Conservation (phyloP, 768 basidiomycete genomes). For the Agrocybe chaxingu region DNA sequence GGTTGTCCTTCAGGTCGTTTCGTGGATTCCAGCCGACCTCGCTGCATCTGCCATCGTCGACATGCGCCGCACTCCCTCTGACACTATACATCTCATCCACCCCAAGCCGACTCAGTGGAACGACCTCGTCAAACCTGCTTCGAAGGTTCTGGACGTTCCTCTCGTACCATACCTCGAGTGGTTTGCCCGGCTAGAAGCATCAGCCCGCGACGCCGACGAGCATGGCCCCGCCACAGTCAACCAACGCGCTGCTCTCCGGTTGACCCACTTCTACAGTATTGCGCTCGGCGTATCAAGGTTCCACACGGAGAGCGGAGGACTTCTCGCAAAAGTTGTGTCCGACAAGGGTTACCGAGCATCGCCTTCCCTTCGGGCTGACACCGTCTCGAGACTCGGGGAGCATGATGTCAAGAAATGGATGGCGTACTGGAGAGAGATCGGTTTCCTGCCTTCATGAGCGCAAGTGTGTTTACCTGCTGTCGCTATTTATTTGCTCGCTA, state of each 20-base stretch:
- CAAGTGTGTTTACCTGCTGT: background rate
- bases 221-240: background rate
- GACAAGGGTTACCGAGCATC: constrained; percentile 12
- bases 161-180: constrained; percentile 28
- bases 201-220: constrained; percentile 8
- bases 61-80: constrained; percentile 12
- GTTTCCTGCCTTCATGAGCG: constrained; percentile 10
- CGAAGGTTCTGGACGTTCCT: constrained; percentile 20
- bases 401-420: constrained; percentile 13
- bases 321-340: constrained; percentile 12
- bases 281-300: constrained; percentile 4
- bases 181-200: constrained; percentile 22
- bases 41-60: constrained; percentile 29
- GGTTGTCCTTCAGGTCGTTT: constrained; percentile 12
- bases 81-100: constrained; percentile 25
- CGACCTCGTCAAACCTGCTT: constrained; percentile 10
- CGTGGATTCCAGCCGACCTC: constrained; percentile 23
- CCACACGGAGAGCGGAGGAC: constrained; percentile 13
- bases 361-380: constrained; percentile 3
- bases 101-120: constrained; percentile 25
- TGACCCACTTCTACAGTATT: constrained; percentile 15
- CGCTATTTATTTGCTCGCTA: constrained; percentile 1
- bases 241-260: constrained; percentile 8
- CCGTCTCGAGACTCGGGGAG: constrained; percentile 1
- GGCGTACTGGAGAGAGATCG: constrained; percentile 15